Percentiles rank a stretch among this genome's conserved stretches.
These are phyloP conservation scores for Euryodendron excelsum DNA, from an alignment of 148 eudicot species.

Conservation along the genomic window DNA sequence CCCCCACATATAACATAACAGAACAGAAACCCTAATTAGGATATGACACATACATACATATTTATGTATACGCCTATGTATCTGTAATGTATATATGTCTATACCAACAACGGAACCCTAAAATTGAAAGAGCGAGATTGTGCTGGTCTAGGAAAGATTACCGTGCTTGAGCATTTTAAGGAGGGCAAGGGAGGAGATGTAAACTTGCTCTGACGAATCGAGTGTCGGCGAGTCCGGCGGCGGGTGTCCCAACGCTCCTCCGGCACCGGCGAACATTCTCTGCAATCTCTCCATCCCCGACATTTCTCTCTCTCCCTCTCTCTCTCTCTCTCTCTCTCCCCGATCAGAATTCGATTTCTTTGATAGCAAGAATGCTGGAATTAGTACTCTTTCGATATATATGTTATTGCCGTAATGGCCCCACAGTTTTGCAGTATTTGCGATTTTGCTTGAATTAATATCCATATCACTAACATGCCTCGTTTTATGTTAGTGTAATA, in stretches of 20 bases:
- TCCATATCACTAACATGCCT: no score
- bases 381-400: no score
- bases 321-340: background rate
- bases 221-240: slow-evolving; percentile 89
- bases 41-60: background rate
- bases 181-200: slow-evolving; percentile 88
- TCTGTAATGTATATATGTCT: background rate
- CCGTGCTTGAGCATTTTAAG: slow-evolving; percentile 98
- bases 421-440: no score
- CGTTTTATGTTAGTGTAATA: no score
- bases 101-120: background rate
- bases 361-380: slow-evolving; percentile 24
- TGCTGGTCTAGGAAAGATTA: no score
- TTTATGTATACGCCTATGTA: background rate
- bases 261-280: slow-evolving; percentile 95
- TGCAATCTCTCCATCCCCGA: slow-evolving; percentile 74
- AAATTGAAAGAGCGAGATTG: background rate
- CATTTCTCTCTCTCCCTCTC: slow-evolving; percentile 16
- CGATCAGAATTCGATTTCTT: slow-evolving; percentile 22
- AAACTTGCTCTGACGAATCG: slow-evolving; percentile 91
- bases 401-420: no score
- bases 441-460: no score
- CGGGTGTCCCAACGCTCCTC: slow-evolving; percentile 82
- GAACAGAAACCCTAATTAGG: background rate
- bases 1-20: background rate